Base-by-base conservation (phyloP, 164 flowering plant species). In the Cinnamomum micranthum region DNA sequence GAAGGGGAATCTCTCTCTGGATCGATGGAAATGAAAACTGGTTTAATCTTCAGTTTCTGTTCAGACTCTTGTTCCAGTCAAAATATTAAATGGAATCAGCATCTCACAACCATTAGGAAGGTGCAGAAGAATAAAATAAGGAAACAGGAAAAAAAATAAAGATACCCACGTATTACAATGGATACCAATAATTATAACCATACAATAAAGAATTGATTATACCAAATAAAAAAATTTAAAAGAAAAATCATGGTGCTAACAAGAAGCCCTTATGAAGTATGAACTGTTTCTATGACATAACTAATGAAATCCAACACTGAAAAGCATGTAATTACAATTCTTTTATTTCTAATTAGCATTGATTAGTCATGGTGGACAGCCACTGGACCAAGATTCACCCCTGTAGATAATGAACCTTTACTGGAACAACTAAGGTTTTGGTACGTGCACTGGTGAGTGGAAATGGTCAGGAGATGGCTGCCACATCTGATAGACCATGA, bases 1-100 rank as follows among this genome's bases (percentile, higher is more conserved):
- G 86, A 80, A 64, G 98, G 92, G 41, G 83, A 84, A 77, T 93
- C 99, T 20, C 96, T 90, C 62, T 88, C 87, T 69, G 98, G 99
- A 85, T 93, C 98, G 71, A 93, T 77, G 15, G 97, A 87, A 33
- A 92, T 90, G 80, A 91, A 95, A 28, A 90, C 78, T 15, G 94
- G 97, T 58, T 86, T 77, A 69, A 93, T 67, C 84, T 89, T 88
- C 15, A 77, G 14, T 13, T 88, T 83, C 69, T 91, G 85, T 77
- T 86, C 82, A 55, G 76, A 74, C 70, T 74, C 76, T 74, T 65
- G 15, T 24, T 17, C 47, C 27, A 66, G 70, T n/a, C 6, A 73
- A 74, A 50, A 74, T 19, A 76, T 22, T 58, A 28, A 77, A 72
- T 47, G 70, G 78, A 72, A 81, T 78, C 35, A 28, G 2, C 52